phyloP scores from a whole-genome alignment of 2,329 filamentous ascomycete genomes.

The Cladosporium sp. region DNA sequence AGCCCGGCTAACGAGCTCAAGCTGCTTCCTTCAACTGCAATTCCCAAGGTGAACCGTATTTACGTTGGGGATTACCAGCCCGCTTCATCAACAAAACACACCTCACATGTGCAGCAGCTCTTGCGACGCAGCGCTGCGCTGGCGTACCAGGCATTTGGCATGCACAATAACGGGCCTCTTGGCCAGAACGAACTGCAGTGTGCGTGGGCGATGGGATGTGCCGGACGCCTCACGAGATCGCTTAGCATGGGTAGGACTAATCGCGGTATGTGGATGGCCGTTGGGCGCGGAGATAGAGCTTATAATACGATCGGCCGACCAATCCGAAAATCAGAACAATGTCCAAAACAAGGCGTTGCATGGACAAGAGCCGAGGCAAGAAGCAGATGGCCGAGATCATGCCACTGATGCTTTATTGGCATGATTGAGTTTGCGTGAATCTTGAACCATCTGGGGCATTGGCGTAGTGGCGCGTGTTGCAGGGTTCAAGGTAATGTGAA shows the following conservation, averaged over 20 bases:
- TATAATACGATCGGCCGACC: too few relatives aligned
- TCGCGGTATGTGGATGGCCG: too few relatives aligned
- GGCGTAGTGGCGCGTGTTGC: background rate
- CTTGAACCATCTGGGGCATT: background rate
- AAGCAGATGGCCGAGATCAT: too few relatives aligned
- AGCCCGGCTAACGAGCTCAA: too few relatives aligned
- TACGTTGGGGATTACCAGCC: background rate
- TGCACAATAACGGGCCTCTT: background rate
- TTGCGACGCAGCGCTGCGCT: background rate
- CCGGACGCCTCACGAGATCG: too few relatives aligned
- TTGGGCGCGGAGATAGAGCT: too few relatives aligned
- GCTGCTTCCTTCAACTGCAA: background rate
- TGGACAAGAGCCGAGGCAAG: too few relatives aligned
- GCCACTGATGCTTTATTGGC: background rate
- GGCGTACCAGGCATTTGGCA: background rate
- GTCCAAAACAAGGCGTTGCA: too few relatives aligned
- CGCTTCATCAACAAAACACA: background rate
- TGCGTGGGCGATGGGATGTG: too few relatives aligned
- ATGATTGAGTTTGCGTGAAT: constrained; percentile 3
- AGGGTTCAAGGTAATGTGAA: background rate
- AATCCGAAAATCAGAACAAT: too few relatives aligned
- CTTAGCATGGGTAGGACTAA: too few relatives aligned
- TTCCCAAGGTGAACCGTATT: background rate
- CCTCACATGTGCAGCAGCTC: background rate
- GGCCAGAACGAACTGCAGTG: too few relatives aligned